Evolutionary conservation across 163 green algal species (phyloP).

Genomic region (Chloromonas sp.): DNA sequence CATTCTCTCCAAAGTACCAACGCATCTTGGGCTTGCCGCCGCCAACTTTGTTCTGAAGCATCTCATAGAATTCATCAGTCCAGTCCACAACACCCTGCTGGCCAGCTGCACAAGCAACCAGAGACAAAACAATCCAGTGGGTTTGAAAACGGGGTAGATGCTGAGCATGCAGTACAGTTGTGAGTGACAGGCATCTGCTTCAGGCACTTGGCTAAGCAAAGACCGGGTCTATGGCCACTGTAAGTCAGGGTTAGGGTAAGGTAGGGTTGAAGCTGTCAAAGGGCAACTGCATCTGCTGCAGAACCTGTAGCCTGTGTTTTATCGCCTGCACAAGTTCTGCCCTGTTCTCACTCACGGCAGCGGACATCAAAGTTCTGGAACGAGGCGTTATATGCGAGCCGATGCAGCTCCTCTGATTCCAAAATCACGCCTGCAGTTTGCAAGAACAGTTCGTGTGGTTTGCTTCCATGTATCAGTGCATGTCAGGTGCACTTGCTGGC

Average conservation of each 20-base stretch:
- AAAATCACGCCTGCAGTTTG: constrained; percentile 53
- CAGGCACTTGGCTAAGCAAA: too few species aligned
- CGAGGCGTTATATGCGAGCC: constrained; percentile 88
- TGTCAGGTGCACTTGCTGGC: background rate
- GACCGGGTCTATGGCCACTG: too few species aligned
- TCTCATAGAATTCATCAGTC: constrained; percentile 79
- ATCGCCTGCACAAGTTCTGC: background rate
- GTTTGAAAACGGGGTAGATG: background rate
- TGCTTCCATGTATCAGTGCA: background rate
- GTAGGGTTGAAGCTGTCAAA: too few species aligned
- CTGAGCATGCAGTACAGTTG: too few species aligned
- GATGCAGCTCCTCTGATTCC: constrained; percentile 89
- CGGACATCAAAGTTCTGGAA: constrained; percentile 75
- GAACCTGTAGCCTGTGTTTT: background rate
- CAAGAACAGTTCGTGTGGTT: background rate
- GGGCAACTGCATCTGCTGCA: too few species aligned
- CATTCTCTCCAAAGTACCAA: constrained; percentile 69
- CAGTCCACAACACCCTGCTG: constrained; percentile 48
- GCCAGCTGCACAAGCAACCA: background rate
- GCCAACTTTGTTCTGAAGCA: constrained; percentile 83
- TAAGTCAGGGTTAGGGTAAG: too few species aligned
- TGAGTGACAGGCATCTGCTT: too few species aligned
- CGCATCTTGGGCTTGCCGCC: constrained; percentile 96
- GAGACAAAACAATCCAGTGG: background rate
- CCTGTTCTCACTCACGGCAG: constrained; percentile 15